Percentiles rank a stretch among this genome's conserved stretches.
Evolutionary conservation across 2,329 filamentous ascomycete genomes (phyloP).

Genomic region (Pseudogymnoascus sp.): DNA sequence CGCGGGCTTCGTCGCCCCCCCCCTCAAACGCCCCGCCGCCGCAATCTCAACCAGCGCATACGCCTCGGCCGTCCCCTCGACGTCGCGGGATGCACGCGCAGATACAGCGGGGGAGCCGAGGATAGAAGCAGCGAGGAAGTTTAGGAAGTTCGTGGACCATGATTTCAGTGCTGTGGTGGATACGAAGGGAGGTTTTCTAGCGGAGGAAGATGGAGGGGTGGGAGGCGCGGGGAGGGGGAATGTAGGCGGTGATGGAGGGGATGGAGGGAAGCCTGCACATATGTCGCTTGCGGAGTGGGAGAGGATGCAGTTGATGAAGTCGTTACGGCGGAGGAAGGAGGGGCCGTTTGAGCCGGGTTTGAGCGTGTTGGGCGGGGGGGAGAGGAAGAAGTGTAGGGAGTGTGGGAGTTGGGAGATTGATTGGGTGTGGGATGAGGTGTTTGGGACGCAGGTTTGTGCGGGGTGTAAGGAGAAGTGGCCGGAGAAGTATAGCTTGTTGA

Average conservation of each 20-base stretch:
- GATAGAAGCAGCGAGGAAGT: conserved; percentile 66
- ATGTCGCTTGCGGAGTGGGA: conserved; percentile 95
- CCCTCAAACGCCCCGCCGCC: conserved; percentile 65
- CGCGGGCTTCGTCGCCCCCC: conserved; percentile 63
- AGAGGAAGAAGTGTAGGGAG: conserved; percentile 72
- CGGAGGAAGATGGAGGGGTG: conserved; percentile 82
- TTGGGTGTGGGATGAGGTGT: conserved; percentile 87
- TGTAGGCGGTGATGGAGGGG: conserved; percentile 29
- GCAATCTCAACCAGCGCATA: conserved; percentile 47
- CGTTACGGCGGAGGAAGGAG: conserved; percentile 63
- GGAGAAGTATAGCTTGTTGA: conserved; percentile 90
- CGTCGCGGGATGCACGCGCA: conserved; percentile 61
- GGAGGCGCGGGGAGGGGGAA: conserved; percentile 60
- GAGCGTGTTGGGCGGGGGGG: conserved; percentile 60
- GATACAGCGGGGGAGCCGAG: conserved; percentile 21
- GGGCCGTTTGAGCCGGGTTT: conserved; percentile 86
- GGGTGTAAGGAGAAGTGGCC: conserved; percentile 82
- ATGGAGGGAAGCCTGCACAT: conserved; percentile 67
- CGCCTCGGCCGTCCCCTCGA: conserved; percentile 40
- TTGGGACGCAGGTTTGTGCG: conserved; percentile 67
- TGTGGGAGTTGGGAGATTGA: conserved; percentile 83
- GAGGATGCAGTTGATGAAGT: conserved; percentile 65
- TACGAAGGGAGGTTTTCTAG: conserved; percentile 91
- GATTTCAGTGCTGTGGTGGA: conserved; percentile 98
- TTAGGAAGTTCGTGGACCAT: conserved; percentile 92